Evolutionary conservation across 2,329 filamentous ascomycete genomes (phyloP).

Genomic region (Phaeophleospora eucalypticola): DNA sequence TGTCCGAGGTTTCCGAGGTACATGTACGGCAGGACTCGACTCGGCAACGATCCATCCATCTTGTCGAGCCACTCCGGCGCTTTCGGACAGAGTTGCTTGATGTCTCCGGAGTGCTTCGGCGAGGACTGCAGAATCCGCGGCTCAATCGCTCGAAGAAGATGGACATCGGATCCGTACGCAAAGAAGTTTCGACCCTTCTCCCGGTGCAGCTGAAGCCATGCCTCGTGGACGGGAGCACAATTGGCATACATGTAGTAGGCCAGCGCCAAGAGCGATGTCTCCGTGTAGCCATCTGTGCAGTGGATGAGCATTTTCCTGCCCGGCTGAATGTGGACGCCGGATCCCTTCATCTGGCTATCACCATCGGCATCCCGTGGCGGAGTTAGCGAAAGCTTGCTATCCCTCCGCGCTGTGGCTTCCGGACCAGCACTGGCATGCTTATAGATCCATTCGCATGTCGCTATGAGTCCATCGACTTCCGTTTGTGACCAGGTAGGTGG

Average conservation of each 20-base stretch:
- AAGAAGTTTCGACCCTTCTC: constrained; percentile 88
- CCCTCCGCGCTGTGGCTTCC: constrained; percentile 32
- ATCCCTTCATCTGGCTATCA: constrained; percentile 52
- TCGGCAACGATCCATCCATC: constrained; percentile 87
- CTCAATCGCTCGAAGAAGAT: constrained; percentile 72
- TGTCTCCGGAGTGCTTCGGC: constrained; percentile 49
- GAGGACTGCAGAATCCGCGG: constrained; percentile 70
- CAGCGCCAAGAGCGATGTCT: constrained; percentile 81
- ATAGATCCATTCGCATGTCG: constrained; percentile 87
- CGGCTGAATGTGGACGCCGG: constrained; percentile 19
- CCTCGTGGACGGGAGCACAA: constrained; percentile 71
- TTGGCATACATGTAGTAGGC: constrained; percentile 94
- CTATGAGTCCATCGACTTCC: constrained; percentile 79
- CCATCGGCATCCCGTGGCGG: constrained; percentile 46
- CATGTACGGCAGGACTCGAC: constrained; percentile 85
- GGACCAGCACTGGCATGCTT: constrained; percentile 55
- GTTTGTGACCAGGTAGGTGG: constrained; percentile 77
- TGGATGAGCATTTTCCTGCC: constrained; percentile 78
- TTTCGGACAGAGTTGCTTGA: constrained; percentile 49
- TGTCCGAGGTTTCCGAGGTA: constrained; percentile 92
- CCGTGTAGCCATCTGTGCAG: constrained; percentile 93
- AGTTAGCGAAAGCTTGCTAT: constrained; percentile 40
- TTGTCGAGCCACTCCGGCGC: constrained; percentile 77
- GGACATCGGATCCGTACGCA: constrained; percentile 86
- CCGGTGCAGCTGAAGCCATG: constrained; percentile 82